Base-by-base conservation (phyloP, 148 eudicot genomes). In the Nyssa sinensis region DNA sequence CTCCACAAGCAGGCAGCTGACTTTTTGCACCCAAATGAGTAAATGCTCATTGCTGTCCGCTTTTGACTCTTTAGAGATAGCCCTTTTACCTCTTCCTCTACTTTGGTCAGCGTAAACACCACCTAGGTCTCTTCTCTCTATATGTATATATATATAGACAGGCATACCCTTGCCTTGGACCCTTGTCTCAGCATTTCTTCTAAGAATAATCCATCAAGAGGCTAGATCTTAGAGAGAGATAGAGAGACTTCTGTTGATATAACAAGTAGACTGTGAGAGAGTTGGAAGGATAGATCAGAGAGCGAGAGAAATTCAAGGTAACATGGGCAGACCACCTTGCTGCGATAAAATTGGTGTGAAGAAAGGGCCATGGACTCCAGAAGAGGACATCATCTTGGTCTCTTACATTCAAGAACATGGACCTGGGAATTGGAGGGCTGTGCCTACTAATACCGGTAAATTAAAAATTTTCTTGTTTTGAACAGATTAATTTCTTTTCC, bases 281-380 rank as follows among this genome's bases (percentile, higher is more conserved):
- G 17, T 49, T 49, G 16, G 28, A 34, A 31, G 41, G 17, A 24
- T 7, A 27, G 39, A 47, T 35, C 1, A 66, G 29, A 68, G 28
- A 62, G 70, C 34, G 49, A 70, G 24, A 76, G 16, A 14, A 13
- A 58, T 64, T 74, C 17, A 6, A 9, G 37, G 10, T 55, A 53
- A 67, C 8, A 70, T 91, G 93, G 97, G 86, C 28, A 91, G 93
- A 67, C 89, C 93, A 69, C 97, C 97, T 61, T 89, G 97, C 77
- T 87, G 97, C 67, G 93, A 88, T 17, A 89, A 86, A 69, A 49
- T 79, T 21, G 93, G 91, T 14, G 84, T 91, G 79, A 91, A 89
- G 83, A 89, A 89, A 75, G 97, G 97, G 31, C 93, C 97, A 51
- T 91, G 97, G 97, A 89, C 97, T 21, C 97, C 93, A 5, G 97